Evolutionary conservation across 192 early-diverging fungal species (phyloP), one percentile per base, ranked within the genome.

Genomic region (Cetraspora pellucida): DNA sequence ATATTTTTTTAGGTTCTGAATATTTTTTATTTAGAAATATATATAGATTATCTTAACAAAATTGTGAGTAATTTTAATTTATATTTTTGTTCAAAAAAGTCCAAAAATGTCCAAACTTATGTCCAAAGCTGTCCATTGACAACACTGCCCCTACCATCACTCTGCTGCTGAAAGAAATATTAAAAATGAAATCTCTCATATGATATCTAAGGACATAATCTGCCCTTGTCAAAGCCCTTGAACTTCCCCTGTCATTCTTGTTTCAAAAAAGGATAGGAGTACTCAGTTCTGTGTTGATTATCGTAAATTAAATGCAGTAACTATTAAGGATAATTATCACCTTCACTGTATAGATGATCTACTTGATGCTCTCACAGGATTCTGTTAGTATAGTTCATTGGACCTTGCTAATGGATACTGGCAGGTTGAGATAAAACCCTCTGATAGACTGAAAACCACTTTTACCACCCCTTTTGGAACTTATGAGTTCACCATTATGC

Each of bases 201-300:
- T 55, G 14, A 16, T 55, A 0, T 17, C 16, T 4, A 14, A 55
- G 0, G 14, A 14, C 1, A n/a, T 55, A 1, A 55, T 55, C 0
- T 16, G n/a, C 16, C 52, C 52, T n/a, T 60, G 4, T 11, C 10
- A 25, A 25, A 60, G 58, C 10, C 21, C 58, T 27, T 60, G 58
- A 4, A 25, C 25, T 0, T 60, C 85, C 0, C 87, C 85, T 3
- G 43, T 81, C 0, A 37, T 88, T 0, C 77, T 87, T 46, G 81
- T 85, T 0, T 21, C 28, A 43, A 88, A 87, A 52, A 77, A 81
- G n/a, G 21, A 87, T 71, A 80, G 85, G 0, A 66, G 43, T 77
- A 72, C n/a, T 3, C 50, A 19, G 17, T 19, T 52, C 1, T 52
- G 50, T 52, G 50, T 52, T 10, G 50, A 52, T 52, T 52, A 52